A percentile compares a stretch with the other conserved stretches of the same genome.
Conservation (phyloP, 306 rosid genomes). For the Cucurbita pepo region DNA sequence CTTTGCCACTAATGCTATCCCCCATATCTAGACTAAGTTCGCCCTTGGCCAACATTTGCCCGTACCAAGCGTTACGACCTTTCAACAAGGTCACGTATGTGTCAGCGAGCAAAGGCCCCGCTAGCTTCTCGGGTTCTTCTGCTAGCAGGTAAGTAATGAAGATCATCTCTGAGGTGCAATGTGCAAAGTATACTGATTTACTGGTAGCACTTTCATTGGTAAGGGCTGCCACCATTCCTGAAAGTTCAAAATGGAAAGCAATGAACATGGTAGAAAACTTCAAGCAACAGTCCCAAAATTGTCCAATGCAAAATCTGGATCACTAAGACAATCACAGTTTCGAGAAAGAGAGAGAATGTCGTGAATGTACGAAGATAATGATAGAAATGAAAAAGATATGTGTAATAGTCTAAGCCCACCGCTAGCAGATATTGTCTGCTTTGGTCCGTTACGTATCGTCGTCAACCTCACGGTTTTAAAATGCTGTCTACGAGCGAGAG, state of each 20-base stretch:
- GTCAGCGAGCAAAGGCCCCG: slow-evolving; percentile 84
- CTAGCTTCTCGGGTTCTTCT: slow-evolving; percentile 85
- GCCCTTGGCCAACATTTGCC: slow-evolving; percentile 87
- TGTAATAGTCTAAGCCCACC: no score
- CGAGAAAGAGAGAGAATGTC: background rate
- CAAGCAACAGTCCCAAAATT: no score
- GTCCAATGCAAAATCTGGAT: background rate
- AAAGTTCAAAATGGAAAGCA: background rate
- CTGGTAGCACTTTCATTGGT: slow-evolving; percentile 96
- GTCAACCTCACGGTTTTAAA: no score
- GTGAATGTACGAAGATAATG: background rate
- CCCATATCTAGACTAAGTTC: slow-evolving; percentile 80
- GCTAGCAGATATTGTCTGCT: no score
- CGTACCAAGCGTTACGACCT: slow-evolving; percentile 72
- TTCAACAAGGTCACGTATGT: slow-evolving; percentile 78
- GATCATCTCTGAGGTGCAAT: slow-evolving; percentile 88
- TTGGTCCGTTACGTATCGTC: no score
- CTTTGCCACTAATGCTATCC: slow-evolving; percentile 79
- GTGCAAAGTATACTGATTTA: slow-evolving; percentile 87
- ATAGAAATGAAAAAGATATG: background rate
- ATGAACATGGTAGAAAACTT: background rate
- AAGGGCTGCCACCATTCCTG: slow-evolving; percentile 93
- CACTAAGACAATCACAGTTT: background rate
- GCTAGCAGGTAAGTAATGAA: slow-evolving; percentile 65
- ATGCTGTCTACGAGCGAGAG: no score